These are phyloP conservation scores for Phyllosticta citrichinensis DNA, from an alignment of 2,329 filamentous ascomycete species.

Conservation along the genomic window DNA sequence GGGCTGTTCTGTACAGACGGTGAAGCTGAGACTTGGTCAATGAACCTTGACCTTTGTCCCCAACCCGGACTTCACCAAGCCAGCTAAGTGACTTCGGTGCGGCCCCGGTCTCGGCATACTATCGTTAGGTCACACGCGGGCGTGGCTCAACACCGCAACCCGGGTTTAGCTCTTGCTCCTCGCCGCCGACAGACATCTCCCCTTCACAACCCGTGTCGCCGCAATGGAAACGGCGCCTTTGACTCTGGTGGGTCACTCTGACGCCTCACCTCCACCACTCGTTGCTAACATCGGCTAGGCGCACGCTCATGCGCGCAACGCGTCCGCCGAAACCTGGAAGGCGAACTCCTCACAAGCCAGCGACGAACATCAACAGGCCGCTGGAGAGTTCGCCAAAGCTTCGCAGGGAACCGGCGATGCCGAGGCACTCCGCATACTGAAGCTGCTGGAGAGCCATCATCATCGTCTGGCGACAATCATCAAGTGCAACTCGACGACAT, in stretches of 20 bases:
- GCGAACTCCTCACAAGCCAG: constrained; percentile 71
- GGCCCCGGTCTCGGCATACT: background rate
- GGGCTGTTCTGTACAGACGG: background rate
- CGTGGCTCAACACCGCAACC: background rate
- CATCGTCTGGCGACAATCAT: constrained; percentile 72
- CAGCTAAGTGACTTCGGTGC: background rate
- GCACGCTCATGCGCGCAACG: constrained; percentile 74
- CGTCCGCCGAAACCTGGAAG: constrained; percentile 59
- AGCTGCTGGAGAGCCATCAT: constrained; percentile 81
- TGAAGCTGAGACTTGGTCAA: background rate
- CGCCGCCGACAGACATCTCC: background rate
- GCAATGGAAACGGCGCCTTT: constrained; percentile 61
- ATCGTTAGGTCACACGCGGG: background rate
- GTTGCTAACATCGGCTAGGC: constrained; percentile 43
- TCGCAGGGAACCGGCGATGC: constrained; percentile 58
- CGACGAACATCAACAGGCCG: constrained; percentile 79
- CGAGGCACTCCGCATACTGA: constrained; percentile 70
- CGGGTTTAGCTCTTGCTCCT: background rate
- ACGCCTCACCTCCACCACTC: background rate
- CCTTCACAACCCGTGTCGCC: background rate
- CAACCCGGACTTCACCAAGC: too few species aligned
- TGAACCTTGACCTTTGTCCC: background rate
- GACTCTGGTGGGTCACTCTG: constrained; percentile 34
- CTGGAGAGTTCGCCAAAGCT: constrained; percentile 77
- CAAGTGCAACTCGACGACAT: constrained; percentile 46